Base-by-base conservation (phyloP, 768 basidiomycete genomes). In the Panellus pusillus region DNA sequence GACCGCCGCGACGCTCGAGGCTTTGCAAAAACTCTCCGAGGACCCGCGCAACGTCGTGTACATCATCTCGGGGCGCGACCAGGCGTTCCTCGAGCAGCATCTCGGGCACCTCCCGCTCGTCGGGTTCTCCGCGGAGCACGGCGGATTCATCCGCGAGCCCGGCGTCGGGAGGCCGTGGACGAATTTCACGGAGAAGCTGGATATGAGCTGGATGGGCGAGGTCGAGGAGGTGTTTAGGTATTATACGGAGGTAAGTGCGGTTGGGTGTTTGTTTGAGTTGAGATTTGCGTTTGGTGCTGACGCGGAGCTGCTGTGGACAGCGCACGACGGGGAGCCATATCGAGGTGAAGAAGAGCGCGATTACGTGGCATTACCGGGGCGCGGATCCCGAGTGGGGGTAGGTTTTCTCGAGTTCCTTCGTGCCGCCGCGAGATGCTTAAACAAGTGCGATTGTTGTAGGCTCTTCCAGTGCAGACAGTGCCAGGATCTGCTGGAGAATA, bases 141-240 rank as follows among this genome's bases (percentile, higher is more conserved):
- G 96, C 11, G 89, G 88, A 20, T 98, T 98, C 75, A 81, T 98
- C 44, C 81, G 87, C 39, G 83, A 81, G 57, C 89, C 89, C 0
- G 87, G 85, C 31, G 70, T 65, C 2, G 69, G 70, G 42, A 66
- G 54, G 27, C 74, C 79, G 57, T 99, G 96, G 92, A 76, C 74
- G 57, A 94, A 93, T 66, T 89, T 97, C 67, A 97, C 95, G n/a
- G 82, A 86, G 69, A 80, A 78, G 57, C 69, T 99, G 66, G 95
- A 99, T 73, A 98, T 98, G 96, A 83, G 83, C 60, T 99, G 96
- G 96, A 93, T 96, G 90, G 76, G 72, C 47, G 96, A 99, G 73
- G 96, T 97, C 28, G 82, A 87, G 63, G 93, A 98, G 74, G 87
- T 99, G 45, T 99, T 99, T 73, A 83, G 81, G 70, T 98, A 96